phyloP scores from a whole-genome alignment of 2,329 filamentous ascomycete genomes.

The Pseudocercospora eumusae region DNA sequence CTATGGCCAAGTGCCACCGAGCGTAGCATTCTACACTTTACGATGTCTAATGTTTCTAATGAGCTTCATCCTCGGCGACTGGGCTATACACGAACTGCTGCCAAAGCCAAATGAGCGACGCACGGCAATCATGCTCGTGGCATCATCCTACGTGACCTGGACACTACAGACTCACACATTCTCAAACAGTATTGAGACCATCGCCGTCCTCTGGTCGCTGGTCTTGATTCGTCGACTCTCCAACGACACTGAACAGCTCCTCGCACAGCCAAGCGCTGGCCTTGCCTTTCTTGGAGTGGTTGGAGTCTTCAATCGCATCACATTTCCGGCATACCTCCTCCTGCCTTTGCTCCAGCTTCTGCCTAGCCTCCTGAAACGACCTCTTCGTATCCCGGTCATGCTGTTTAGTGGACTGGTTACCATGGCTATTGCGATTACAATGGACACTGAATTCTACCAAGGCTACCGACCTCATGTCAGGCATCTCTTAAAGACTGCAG shows the following conservation, averaged over 20 bases:
- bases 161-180: slow-evolving; percentile 98
- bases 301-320: slow-evolving; percentile 94
- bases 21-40: slow-evolving; percentile 84
- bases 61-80: slow-evolving; percentile 96
- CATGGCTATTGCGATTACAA: slow-evolving; percentile 70
- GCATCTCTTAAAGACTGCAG: slow-evolving; percentile 58
- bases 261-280: slow-evolving; percentile 71
- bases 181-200: slow-evolving; percentile 93
- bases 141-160: slow-evolving; percentile 98
- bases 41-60: slow-evolving; percentile 88
- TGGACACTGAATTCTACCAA: slow-evolving; percentile 85
- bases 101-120: slow-evolving; percentile 70
- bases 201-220: slow-evolving; percentile 89
- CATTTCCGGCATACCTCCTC: slow-evolving; percentile 88
- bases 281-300: slow-evolving; percentile 81
- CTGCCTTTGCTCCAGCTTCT: slow-evolving; percentile 81
- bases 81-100: slow-evolving; percentile 91
- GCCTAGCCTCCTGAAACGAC: slow-evolving; percentile 79
- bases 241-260: slow-evolving; percentile 74
- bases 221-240: slow-evolving; percentile 87
- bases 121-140: slow-evolving; percentile 77
- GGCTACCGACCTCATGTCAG: slow-evolving; percentile 68
- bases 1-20: slow-evolving; percentile 76
- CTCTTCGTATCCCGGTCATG: slow-evolving; percentile 52
- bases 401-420: slow-evolving; percentile 67